A percentile compares a stretch with the other conserved stretches of the same genome.
phyloP scores from a whole-genome alignment of 495 filamentous ascomycete species.

The Aeminium ludgeri region DNA sequence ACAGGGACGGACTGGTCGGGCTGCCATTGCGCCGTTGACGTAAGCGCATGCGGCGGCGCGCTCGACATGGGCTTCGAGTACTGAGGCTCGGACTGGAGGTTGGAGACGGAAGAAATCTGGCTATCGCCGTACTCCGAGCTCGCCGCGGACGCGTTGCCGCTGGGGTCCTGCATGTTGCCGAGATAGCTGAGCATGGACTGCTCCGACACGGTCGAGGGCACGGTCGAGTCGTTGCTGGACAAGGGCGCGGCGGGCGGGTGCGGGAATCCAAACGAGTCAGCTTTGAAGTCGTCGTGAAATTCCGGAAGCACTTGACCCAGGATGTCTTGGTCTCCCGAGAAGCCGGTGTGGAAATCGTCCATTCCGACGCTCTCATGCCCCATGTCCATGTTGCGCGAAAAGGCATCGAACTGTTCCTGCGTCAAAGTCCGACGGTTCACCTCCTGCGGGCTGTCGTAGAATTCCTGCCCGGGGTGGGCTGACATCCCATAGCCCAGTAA shows the following conservation, averaged over 20 bases:
- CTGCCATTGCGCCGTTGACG: constrained; percentile 9
- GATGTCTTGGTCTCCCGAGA: not conserved
- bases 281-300: constrained; percentile 1
- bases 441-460: constrained; percentile 13
- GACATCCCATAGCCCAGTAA: too few relatives aligned
- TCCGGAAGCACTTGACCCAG: constrained; percentile 8
- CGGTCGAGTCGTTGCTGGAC: constrained; percentile 11
- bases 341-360: constrained; percentile 1
- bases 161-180: too few relatives aligned
- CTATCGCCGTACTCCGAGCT: constrained; percentile 12
- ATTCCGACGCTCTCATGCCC: not conserved
- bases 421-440: constrained; percentile 13
- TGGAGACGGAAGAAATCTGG: constrained; percentile 9
- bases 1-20: constrained; percentile 15
- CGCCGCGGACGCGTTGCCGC: constrained; percentile 2
- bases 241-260: not conserved
- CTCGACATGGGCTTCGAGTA: not conserved
- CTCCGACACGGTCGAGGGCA: constrained; percentile 9
- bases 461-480: constrained; percentile 1
- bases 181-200: constrained; percentile 1
- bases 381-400: constrained; percentile 3
- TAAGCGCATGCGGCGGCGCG: not conserved
- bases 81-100: not conserved
- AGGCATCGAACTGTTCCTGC: constrained; percentile 14
- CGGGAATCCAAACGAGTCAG: not conserved